Conservation (phyloP, 768 basidiomycete species). For the Scleroderma citrinum region DNA sequence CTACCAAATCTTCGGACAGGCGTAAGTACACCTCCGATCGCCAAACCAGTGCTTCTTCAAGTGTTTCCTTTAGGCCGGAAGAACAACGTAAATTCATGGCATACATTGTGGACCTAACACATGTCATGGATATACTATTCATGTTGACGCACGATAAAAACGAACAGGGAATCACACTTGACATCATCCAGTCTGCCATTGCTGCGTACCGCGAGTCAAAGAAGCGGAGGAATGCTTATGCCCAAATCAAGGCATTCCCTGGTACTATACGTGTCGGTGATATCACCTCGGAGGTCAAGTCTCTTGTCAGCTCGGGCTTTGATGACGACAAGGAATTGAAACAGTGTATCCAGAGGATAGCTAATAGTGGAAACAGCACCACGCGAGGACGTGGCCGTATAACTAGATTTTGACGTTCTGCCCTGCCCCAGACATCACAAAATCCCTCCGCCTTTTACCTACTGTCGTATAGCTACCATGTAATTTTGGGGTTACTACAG, state of each 20-base stretch:
- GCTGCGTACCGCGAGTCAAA: not conserved
- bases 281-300: not conserved
- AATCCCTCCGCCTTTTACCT: no score
- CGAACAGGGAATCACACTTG: not conserved
- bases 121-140: constrained; percentile 19
- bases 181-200: not conserved
- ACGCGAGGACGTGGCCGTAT: no score
- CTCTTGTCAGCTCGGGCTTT: not conserved
- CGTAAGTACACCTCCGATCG: not conserved
- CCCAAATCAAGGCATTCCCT: not conserved
- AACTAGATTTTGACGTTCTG: no score
- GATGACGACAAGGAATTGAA: not conserved
- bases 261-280: not conserved
- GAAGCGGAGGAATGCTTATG: not conserved
- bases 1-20: not conserved
- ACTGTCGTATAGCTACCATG: no score
- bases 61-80: not conserved
- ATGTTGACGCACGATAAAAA: not conserved
- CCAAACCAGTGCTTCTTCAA: not conserved
- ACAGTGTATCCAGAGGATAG: no score
- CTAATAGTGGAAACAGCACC: no score
- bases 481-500: no score
- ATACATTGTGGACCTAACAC: constrained; percentile 23
- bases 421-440: no score
- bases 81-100: constrained; percentile 15